Base-by-base conservation (phyloP, 1,139 yeast genomes). In the Pneumocystis sp. region DNA sequence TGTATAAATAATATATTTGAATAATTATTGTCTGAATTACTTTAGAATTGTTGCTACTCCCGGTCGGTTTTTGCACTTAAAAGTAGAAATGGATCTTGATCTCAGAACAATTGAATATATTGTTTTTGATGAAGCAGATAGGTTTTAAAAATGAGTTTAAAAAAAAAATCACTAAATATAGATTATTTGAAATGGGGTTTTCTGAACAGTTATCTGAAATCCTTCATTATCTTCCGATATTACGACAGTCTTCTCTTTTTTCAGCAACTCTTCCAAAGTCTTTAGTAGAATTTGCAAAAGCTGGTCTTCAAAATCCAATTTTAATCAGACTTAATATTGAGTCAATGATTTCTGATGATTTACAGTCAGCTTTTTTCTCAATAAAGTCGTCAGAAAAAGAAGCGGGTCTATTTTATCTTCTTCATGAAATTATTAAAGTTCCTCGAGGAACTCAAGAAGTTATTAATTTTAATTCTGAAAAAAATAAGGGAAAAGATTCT, bases 101-200 rank as follows among this genome's bases (percentile, higher is more conserved):
- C 80, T 95, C 74, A 83, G 82, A 70, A 82, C 90, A 1, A 83
- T 93, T 31, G 96, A 93, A 74, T 91, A 88, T 72, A 87, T 91
- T 65, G 96, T 91, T 0, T 95, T 93, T 74, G 99, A 95, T 78
- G 99, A 95, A 79, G 98, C 98, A 50, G 99, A 95, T 80, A 82
- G 97, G 68, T 67, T 40, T 12, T 63, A 35, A 12, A 12, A 15
- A 3, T 42, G 6, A n/a, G 15, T 25, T 2, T 42, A 31, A 17
- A 37, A 10, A 4, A 25, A 12, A 12, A 4, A 10, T 31, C 7
- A 34, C 17, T 21, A n/a, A 45, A 21, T 8, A 17, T 42, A 67
- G 71, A 73, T 81, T 95, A 71, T 95, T 95, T 73, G 99, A 95
- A 77, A 86, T 91, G 87, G 97, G 98, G 65, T 95, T 95, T 75